phyloP scores from a whole-genome alignment of 2,329 filamentous ascomycete species.

The Ceratocystis cacaofunesta region DNA sequence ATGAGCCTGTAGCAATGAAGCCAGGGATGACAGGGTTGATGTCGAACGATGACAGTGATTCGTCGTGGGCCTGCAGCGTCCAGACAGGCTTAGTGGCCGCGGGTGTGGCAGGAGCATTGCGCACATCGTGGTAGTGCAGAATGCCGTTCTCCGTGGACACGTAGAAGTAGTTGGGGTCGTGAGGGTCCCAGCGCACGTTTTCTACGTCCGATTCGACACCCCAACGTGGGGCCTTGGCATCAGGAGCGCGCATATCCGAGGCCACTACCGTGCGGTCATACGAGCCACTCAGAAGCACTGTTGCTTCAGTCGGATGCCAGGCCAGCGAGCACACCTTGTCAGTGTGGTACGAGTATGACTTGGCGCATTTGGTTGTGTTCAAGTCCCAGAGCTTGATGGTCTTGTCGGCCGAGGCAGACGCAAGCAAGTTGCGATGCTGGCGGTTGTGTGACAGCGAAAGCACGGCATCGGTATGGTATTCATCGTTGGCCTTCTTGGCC shows the following conservation, averaged over 20 bases:
- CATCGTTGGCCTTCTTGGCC: slow-evolving; percentile 72
- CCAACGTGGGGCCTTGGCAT: slow-evolving; percentile 69
- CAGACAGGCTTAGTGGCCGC: slow-evolving; percentile 71
- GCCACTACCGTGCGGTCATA: slow-evolving; percentile 90
- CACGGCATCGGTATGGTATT: slow-evolving; percentile 88
- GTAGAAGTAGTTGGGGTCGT: slow-evolving; percentile 87
- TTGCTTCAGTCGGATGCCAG: slow-evolving; percentile 81
- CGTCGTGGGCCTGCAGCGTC: slow-evolving; percentile 90
- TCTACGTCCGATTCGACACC: slow-evolving; percentile 94
- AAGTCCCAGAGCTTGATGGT: slow-evolving; percentile 98
- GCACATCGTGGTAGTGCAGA: slow-evolving; percentile 81
- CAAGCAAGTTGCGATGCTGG: slow-evolving; percentile 83
- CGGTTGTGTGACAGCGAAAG: slow-evolving; percentile 83
- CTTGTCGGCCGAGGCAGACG: slow-evolving; percentile 88
- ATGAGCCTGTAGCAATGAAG: slow-evolving; percentile 84
- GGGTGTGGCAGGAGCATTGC: slow-evolving; percentile 58
- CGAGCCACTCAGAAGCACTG: slow-evolving; percentile 77
- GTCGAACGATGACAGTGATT: slow-evolving; percentile 82
- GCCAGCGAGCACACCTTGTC: slow-evolving; percentile 95
- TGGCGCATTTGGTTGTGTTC: slow-evolving; percentile 79
- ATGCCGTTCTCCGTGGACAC: slow-evolving; percentile 85
- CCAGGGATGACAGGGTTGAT: slow-evolving; percentile 82
- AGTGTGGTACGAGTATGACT: slow-evolving; percentile 89
- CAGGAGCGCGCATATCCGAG: slow-evolving; percentile 90
- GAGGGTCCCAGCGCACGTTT: slow-evolving; percentile 80